A percentile compares a stretch with the other conserved stretches of the same genome.
Evolutionary conservation across 2,329 filamentous ascomycete genomes (phyloP).

Genomic region (Botryotinia calthae): DNA sequence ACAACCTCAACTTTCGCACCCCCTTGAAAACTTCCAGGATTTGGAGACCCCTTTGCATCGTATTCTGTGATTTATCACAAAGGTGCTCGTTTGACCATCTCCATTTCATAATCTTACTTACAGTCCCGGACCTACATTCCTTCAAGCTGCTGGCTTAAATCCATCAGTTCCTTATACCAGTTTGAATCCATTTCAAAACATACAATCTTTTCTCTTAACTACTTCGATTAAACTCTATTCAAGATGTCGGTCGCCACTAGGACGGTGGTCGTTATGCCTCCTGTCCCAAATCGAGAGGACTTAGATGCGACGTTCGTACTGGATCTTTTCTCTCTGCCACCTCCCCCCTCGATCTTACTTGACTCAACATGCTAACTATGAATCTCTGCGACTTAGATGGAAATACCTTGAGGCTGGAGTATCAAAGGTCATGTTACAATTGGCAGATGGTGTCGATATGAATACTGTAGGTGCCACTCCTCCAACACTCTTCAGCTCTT

Average conservation of each 20-base stretch:
- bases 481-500: slow-evolving; percentile 1
- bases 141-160: not conserved
- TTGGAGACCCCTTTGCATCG: not conserved
- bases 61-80: slow-evolving; percentile 7
- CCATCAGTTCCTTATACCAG: not conserved
- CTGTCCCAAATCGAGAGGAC: slow-evolving; percentile 60
- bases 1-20: not conserved
- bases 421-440: slow-evolving; percentile 86
- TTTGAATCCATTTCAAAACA: not conserved
- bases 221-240: not conserved
- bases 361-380: not conserved
- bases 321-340: not conserved
- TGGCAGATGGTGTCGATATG: slow-evolving; percentile 92
- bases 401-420: slow-evolving; percentile 84
- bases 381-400: slow-evolving; percentile 62
- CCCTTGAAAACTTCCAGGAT: not conserved
- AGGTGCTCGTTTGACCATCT: not conserved
- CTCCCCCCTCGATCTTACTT: not conserved
- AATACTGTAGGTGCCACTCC: slow-evolving; percentile 60
- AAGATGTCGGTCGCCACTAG: slow-evolving; percentile 28
- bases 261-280: slow-evolving; percentile 46
- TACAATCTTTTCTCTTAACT: not conserved
- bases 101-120: not conserved
- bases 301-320: slow-evolving; percentile 58
- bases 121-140: not conserved